Conservation (phyloP, 176 grass and related monocot species). For the Oryza glumipatula region DNA sequence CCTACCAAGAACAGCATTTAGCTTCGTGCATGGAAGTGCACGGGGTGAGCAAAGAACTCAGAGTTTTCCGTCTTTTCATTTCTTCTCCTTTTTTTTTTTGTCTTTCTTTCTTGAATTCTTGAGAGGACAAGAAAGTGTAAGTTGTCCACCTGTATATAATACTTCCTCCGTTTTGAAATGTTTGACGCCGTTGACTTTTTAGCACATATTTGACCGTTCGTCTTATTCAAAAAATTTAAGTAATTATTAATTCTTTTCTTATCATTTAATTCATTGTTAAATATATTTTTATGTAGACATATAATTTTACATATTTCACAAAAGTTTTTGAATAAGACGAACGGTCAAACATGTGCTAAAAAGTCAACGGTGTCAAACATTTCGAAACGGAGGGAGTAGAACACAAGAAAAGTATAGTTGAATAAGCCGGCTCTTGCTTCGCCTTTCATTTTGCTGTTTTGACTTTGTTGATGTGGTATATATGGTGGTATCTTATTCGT, state of each 20-base stretch:
- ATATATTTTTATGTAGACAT: no score
- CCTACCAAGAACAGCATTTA: slow-evolving; percentile 49
- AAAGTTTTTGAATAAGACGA: no score
- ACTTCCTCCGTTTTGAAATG: background rate
- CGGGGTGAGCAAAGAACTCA: slow-evolving; percentile 3
- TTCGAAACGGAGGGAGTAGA: no score
- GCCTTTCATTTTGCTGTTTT: background rate
- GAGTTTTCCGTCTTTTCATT: background rate
- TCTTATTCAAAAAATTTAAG: no score
- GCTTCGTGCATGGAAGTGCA: background rate
- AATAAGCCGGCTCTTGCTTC: background rate
- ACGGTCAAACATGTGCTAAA: no score
- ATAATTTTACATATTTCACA: no score
- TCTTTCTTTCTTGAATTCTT: background rate
- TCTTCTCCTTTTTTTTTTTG: background rate
- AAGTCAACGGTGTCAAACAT: no score
- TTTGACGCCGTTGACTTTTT: no score
- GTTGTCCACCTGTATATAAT: slow-evolving; percentile 6
- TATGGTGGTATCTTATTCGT: background rate
- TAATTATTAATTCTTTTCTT: no score
- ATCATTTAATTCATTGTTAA: no score
- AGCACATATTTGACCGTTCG: no score
- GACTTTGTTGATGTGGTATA: background rate
- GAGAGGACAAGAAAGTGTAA: background rate
- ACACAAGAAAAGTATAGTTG: background rate